Base-by-base conservation (phyloP, 2,329 filamentous ascomycete species). In the Diaporthe sp. region DNA sequence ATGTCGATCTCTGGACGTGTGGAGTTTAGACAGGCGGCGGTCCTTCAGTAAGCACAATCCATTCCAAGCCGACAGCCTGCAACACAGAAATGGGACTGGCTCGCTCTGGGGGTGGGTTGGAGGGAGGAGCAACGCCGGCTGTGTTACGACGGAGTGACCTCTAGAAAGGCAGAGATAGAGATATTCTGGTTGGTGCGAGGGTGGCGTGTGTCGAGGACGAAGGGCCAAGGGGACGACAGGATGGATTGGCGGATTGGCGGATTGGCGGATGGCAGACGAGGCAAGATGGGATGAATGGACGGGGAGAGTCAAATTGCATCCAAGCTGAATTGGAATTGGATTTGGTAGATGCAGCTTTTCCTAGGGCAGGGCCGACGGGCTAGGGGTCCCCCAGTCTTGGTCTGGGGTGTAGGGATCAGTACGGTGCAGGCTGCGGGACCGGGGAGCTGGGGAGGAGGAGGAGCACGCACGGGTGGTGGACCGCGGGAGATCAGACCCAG, bases 401-500 rank as follows among this genome's bases (percentile, higher is more conserved):
- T 28, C 45, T 67, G 61, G 61, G 61, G 42, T n/a, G 19, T 52
- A 67, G 42, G 42, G 42, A 50, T 35, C 42, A 50, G 61, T 33
- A 28, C 28, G 42, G n/a, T 60, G 57, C 57, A 61, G n/a, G 40
- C 38, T 19, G 55, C 35, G 35, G 57, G 57, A 35, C 61, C 42
- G 61, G 42, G 61, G 61, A 52, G 28, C 61, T 50, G 19, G 28
- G 42, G 45, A 47, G 61, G 28, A n/a, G 28, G 38, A 40, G 57
- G n/a, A n/a, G n/a, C n/a, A n/a, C n/a, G n/a, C 13, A 33, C 38
- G 38, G 38, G 4, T 19, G 58, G 38, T 45, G 58, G 64, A 52
- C 45, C 64, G 30, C 45, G 30, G 64, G 64, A 67, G 64, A 67
- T 52, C 64, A 52, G 64, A 52, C 64, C 64, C 64, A 67, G 64